Evolutionary conservation across 2,329 filamentous ascomycete genomes (phyloP), one percentile per base, ranked within the genome.

Genomic region (Geosmithia putterillii): DNA sequence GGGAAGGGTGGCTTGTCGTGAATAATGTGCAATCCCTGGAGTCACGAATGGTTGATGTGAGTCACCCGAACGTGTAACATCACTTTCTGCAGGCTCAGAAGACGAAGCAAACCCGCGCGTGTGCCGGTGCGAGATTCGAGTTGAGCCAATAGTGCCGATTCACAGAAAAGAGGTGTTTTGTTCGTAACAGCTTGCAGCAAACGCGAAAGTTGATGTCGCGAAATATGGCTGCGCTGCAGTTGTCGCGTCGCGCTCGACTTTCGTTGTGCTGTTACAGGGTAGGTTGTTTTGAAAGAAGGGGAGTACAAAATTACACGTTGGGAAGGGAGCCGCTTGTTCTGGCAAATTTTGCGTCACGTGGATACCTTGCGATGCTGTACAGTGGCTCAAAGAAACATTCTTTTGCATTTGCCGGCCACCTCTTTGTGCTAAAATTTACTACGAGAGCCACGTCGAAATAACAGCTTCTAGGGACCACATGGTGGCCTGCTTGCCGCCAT

Each of bases 401-500:
- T n/a, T n/a, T n/a, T n/a, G n/a, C n/a, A n/a, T n/a, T n/a, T n/a
- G n/a, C n/a, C n/a, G n/a, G n/a, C n/a, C n/a, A n/a, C n/a, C n/a
- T n/a, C n/a, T n/a, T n/a, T 32, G 28, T 14, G 28, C 28, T 32
- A 32, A 32, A 9, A 32, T 7, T 12, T 7, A 12, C n/a, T n/a
- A n/a, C n/a, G n/a, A n/a, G n/a, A n/a, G n/a, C n/a, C n/a, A 32
- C 4, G 4, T 32, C 10, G 6, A 32, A 32, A 32, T 7, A 3
- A 4, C 15, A 3, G 10, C 28, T 25, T 25, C 28, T 32, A 32
- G 28, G 74, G 73, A 0, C 75, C 76, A 42, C 70, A 54, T 6
- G 77, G 76, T 32, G 72, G 58, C 48, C 71, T 61, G 46, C 73
- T 81, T 3, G 73, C 78, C n/a, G 83, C 83, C 58, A 88, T 68